phyloP scores from a whole-genome alignment of 169 alveolate species.

The Theileria orientalis region DNA sequence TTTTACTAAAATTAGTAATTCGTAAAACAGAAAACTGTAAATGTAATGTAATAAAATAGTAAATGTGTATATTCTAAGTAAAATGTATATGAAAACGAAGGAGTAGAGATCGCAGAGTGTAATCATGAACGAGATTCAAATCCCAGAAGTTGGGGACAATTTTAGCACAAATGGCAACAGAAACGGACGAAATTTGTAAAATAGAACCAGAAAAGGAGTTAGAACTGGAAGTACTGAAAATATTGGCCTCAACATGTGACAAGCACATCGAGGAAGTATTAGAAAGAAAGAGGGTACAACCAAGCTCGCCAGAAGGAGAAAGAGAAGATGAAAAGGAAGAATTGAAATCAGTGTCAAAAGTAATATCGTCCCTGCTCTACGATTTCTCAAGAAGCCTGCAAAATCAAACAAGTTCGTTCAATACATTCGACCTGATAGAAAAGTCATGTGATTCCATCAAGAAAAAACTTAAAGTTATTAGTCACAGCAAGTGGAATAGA shows the following conservation, averaged over 20 bases:
- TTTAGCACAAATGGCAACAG: neutral
- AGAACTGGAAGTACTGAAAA: neutral
- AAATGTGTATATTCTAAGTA: too few species aligned
- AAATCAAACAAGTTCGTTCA: slow-evolving; percentile 8
- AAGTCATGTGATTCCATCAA: slow-evolving; percentile 9
- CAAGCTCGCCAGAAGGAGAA: slow-evolving; percentile 6
- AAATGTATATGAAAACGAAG: too few species aligned
- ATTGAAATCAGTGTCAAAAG: slow-evolving; percentile 7
- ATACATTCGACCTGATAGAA: slow-evolving; percentile 44
- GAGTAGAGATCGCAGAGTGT: too few species aligned
- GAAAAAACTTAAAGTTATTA: slow-evolving; percentile 3
- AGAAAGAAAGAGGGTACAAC: neutral
- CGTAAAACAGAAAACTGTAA: too few species aligned
- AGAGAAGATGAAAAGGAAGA: neutral
- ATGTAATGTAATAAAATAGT: too few species aligned
- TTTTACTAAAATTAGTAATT: too few species aligned
- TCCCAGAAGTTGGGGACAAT: too few species aligned
- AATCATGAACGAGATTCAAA: too few species aligned
- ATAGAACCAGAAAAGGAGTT: neutral
- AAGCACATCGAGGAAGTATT: slow-evolving; percentile 22
- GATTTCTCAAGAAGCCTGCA: slow-evolving; percentile 50
- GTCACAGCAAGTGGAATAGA: slow-evolving; percentile 14
- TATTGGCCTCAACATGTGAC: slow-evolving; percentile 8
- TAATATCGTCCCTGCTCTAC: slow-evolving; percentile 32
- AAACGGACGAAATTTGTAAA: neutral